A percentile compares a stretch with the other conserved stretches of the same genome.
phyloP scores from a whole-genome alignment of 331 rosid species.

The Quercus phellos region DNA sequence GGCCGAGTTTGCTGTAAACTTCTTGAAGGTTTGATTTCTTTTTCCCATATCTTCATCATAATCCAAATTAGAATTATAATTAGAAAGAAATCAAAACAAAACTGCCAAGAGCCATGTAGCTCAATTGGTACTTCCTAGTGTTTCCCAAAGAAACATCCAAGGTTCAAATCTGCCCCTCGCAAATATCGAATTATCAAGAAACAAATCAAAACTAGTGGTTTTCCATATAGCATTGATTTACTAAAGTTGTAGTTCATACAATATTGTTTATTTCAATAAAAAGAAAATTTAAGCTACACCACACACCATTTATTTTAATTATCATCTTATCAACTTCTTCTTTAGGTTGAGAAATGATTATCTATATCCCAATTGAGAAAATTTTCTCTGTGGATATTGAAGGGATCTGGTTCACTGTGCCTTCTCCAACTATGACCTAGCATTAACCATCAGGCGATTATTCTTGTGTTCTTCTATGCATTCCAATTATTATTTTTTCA shows the following conservation, averaged over 20 bases:
- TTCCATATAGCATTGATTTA: background rate
- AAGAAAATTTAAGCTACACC: background rate
- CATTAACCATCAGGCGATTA: background rate
- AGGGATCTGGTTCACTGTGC: background rate
- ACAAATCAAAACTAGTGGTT: background rate
- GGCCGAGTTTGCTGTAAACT: slow-evolving; percentile 95
- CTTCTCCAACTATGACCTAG: background rate
- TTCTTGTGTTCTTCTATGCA: background rate
- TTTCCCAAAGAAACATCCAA: too few species aligned
- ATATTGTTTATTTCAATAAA: background rate
- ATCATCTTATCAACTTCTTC: background rate
- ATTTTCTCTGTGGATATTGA: too few species aligned
- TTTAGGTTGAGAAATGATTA: background rate
- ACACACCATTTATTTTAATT: background rate
- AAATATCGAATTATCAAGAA: too few species aligned
- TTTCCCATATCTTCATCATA: background rate
- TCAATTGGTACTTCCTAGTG: too few species aligned
- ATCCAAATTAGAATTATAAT: background rate
- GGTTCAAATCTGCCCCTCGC: too few species aligned
- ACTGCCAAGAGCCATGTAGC: too few species aligned
- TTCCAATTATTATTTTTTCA: background rate
- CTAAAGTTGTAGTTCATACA: background rate
- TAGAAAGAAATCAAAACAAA: background rate
- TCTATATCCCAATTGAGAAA: background rate
- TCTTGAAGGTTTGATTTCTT: slow-evolving; percentile 68